Conservation (phyloP, 176 grass and related monocot genomes). For the Oryza longistaminata region DNA sequence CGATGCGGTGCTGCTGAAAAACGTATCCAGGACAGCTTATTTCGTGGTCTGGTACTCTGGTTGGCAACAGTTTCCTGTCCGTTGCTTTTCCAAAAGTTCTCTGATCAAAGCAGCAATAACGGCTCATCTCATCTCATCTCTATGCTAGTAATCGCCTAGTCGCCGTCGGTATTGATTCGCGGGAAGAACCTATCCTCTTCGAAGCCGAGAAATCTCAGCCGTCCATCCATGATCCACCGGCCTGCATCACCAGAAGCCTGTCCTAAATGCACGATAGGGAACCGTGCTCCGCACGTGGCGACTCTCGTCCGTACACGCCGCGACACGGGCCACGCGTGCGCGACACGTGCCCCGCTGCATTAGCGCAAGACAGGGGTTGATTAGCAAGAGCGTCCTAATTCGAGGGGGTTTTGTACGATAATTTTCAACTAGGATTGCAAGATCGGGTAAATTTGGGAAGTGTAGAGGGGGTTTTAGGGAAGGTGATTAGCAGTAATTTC, state of each 20-base stretch:
- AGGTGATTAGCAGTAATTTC: not conserved
- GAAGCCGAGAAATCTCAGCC: not conserved
- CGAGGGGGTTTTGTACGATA: not conserved
- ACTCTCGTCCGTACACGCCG: not conserved
- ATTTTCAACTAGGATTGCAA: too few relatives aligned
- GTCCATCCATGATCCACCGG: not conserved
- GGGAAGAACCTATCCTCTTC: not conserved
- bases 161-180: not conserved
- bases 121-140: not conserved
- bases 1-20: not conserved
- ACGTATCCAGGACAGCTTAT: not conserved
- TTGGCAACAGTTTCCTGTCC: not conserved
- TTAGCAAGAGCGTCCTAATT: not conserved
- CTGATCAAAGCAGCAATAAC: not conserved
- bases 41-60: constrained; percentile 28
- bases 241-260: not conserved
- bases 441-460: too few relatives aligned
- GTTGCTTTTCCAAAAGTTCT: constrained; percentile 22
- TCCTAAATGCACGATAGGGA: not conserved
- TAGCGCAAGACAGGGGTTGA: not conserved
- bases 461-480: not conserved
- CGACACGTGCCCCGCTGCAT: constrained; percentile 3
- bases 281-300: constrained; percentile 21
- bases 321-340: not conserved
- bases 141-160: not conserved